Conservation (phyloP, 2,329 filamentous ascomycete genomes). For the Fusarium sp. region DNA sequence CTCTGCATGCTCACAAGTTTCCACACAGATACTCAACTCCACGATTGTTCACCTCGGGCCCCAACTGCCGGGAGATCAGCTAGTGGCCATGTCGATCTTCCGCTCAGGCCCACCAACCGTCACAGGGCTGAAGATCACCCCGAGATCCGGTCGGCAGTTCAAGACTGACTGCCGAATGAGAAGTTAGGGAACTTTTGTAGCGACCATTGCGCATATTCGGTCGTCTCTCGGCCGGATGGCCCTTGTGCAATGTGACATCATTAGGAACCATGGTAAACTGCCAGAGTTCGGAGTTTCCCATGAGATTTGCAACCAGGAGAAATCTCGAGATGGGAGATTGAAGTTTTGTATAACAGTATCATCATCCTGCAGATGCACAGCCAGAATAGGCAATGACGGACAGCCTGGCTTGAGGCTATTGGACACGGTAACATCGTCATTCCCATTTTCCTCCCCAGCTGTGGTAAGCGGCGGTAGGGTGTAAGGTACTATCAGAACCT, state of each 20-base stretch:
- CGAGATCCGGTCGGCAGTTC: neutral
- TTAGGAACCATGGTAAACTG: neutral
- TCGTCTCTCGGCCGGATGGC: neutral
- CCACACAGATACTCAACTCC: neutral
- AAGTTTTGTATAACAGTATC: neutral
- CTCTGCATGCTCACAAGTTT: neutral
- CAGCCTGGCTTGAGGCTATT: neutral
- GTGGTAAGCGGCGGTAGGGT: neutral
- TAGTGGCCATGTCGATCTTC: neutral
- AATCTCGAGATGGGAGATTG: neutral
- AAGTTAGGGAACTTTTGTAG: neutral
- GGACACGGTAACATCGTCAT: neutral
- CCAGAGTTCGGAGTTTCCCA: neutral
- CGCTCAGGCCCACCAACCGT: neutral
- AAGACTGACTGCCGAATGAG: neutral
- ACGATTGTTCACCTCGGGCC: neutral
- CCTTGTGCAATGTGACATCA: neutral
- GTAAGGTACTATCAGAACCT: neutral
- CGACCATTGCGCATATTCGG: neutral
- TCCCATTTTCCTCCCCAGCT: too few species aligned
- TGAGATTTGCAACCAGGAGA: neutral
- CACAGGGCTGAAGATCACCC: neutral
- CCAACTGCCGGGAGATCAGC: neutral
- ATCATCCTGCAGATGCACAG: neutral
- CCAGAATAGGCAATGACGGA: neutral